These are phyloP conservation scores for Aureobasidium zeae DNA, from an alignment of 2,329 filamentous ascomycete species.

Conservation along the genomic window DNA sequence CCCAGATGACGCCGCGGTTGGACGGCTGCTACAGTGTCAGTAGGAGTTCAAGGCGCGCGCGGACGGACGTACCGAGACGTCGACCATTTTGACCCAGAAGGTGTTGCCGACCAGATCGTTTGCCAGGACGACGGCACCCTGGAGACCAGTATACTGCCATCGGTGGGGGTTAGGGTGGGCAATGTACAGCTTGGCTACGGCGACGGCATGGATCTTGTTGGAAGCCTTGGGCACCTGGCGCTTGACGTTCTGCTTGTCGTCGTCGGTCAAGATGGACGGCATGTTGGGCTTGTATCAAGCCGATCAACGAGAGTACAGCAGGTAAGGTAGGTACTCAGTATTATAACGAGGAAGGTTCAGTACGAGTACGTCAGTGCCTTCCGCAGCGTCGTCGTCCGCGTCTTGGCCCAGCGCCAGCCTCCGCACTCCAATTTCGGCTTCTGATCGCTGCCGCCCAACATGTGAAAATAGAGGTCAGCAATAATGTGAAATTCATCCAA, in stretches of 20 bases:
- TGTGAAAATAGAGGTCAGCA: no score
- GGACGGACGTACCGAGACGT: constrained; percentile 66
- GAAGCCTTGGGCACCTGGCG: constrained; percentile 83
- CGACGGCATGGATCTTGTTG: constrained; percentile 97
- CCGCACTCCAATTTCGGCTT: constrained; percentile 14
- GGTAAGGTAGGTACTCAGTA: no score
- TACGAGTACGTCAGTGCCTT: constrained; percentile 4
- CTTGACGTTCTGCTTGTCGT: constrained; percentile 95
- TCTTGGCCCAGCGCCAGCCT: constrained; percentile 9
- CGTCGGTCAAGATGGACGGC: constrained; percentile 69
- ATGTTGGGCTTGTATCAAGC: constrained; percentile 29
- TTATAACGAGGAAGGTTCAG: no score
- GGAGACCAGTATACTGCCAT: constrained; percentile 93
- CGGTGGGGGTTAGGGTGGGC: constrained; percentile 73
- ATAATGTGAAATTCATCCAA: no score
- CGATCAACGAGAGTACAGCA: no score
- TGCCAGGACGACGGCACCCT: constrained; percentile 82
- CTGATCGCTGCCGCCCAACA: constrained; percentile 3
- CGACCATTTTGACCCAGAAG: constrained; percentile 95
- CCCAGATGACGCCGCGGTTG: constrained; percentile 82
- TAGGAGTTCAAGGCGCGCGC: background rate
- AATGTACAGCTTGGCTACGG: constrained; percentile 85
- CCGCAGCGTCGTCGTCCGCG: no score
- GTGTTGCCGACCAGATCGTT: constrained; percentile 94
- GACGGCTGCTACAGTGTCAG: constrained; percentile 47